A percentile compares a stretch with the other conserved stretches of the same genome.
Conservation (phyloP, 2,329 filamentous ascomycete genomes). For the Hymenoscyphus salicellus region DNA sequence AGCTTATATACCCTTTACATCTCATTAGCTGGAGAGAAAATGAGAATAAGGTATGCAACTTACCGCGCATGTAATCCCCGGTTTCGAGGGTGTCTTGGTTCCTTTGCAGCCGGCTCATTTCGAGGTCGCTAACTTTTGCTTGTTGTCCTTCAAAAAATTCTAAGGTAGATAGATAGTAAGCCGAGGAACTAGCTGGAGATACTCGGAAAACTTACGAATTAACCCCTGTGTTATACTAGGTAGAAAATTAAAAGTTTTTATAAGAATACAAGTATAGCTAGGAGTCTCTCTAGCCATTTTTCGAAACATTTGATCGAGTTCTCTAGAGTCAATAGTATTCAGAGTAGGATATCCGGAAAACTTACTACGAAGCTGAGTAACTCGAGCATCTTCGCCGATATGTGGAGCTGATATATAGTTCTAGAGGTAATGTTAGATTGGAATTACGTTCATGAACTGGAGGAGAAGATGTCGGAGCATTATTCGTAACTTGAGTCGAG, state of each 20-base stretch:
- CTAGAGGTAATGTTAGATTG: conserved; percentile 6
- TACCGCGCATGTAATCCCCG: neutral
- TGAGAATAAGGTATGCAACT: neutral
- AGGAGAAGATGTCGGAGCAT: neutral
- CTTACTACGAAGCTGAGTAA: conserved; percentile 8
- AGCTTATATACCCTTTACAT: conserved; percentile 7
- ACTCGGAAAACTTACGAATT: conserved; percentile 5
- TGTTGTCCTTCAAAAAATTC: neutral
- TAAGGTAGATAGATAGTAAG: conserved; percentile 1
- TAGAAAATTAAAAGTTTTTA: neutral
- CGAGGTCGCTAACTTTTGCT: neutral
- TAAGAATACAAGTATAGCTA: neutral
- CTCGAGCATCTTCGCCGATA: conserved; percentile 5
- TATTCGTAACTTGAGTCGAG: neutral
- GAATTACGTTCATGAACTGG: neutral
- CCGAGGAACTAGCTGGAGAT: conserved; percentile 1
- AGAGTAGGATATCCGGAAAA: conserved; percentile 4
- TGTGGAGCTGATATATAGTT: neutral
- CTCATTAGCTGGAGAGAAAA: conserved; percentile 2
- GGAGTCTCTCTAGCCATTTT: neutral
- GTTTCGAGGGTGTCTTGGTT: neutral
- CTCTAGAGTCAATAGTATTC: conserved; percentile 6
- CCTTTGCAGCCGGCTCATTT: neutral
- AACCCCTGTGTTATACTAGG: conserved; percentile 1
- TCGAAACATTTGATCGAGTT: conserved; percentile 3